phyloP scores from a whole-genome alignment of 1,284 basidiomycete species.

The Cutaneotrichosporon mucoides region DNA sequence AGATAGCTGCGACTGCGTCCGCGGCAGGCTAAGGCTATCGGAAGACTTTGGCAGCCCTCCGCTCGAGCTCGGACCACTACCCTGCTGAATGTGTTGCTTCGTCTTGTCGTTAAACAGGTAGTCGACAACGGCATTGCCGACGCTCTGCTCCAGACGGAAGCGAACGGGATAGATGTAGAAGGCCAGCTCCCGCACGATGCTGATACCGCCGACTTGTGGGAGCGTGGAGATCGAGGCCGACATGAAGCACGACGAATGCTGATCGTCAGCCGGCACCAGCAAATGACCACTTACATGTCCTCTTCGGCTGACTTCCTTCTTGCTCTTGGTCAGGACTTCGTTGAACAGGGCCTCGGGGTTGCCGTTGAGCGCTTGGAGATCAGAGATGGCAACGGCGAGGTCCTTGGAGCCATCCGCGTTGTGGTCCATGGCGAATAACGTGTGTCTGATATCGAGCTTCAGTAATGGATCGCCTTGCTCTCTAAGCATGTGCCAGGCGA shows the following conservation, averaged over 20 bases:
- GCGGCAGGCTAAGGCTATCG: background rate
- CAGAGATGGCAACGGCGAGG: conserved; percentile 70
- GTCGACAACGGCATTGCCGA: conserved; percentile 80
- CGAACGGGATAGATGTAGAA: conserved; percentile 81
- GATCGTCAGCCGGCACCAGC: conserved; percentile 1
- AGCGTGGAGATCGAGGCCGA: conserved; percentile 62
- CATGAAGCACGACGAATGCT: conserved; percentile 14
- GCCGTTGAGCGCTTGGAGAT: conserved; percentile 80
- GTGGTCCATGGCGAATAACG: conserved; percentile 78
- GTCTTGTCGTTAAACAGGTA: conserved; percentile 62
- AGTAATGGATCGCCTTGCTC: conserved; percentile 73
- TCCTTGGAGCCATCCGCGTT: conserved; percentile 84
- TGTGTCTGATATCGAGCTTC: conserved; percentile 76
- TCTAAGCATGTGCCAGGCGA: conserved; percentile 87
- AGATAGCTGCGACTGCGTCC: background rate
- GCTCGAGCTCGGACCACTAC: background rate
- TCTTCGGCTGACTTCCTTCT: conserved; percentile 49
- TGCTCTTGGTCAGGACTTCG: conserved; percentile 75
- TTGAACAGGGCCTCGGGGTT: conserved; percentile 78
- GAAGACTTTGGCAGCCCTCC: background rate
- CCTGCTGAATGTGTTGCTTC: background rate
- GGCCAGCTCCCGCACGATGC: conserved; percentile 80
- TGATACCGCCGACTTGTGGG: conserved; percentile 90
- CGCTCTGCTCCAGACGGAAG: conserved; percentile 75
- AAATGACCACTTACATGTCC: conserved; percentile 29